Conservation (phyloP, 225 moss, liverwort and hornwort species). For the Marchantia polymorpha region DNA sequence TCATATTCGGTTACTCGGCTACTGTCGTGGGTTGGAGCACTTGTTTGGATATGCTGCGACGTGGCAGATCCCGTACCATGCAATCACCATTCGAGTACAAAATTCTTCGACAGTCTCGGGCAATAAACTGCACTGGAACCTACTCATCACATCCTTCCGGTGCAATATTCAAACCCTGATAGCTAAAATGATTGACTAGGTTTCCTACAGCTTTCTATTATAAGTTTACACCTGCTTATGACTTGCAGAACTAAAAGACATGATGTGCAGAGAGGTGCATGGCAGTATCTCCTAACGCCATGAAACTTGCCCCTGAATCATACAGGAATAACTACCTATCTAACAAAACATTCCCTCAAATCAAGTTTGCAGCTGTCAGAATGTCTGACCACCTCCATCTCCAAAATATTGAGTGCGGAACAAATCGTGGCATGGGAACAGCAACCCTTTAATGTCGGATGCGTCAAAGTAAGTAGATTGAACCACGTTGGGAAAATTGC, state of each 20-base stretch:
- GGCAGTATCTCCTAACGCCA: neutral
- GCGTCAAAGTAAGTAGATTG: neutral
- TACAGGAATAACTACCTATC: neutral
- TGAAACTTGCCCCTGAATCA: neutral
- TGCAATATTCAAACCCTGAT: neutral
- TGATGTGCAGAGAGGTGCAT: neutral
- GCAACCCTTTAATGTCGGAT: neutral
- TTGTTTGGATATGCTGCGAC: neutral
- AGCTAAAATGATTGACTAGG: neutral
- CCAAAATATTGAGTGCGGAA: neutral
- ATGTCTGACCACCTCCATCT: neutral
- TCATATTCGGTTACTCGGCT: too few relatives aligned
- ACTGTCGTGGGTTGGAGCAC: too few relatives aligned
- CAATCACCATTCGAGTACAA: neutral
- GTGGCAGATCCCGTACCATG: neutral
- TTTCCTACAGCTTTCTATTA: neutral
- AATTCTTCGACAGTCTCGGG: neutral
- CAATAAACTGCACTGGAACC: neutral
- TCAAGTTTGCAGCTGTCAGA: neutral
- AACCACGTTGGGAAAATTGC: constrained; percentile 9
- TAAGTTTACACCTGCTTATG: neutral
- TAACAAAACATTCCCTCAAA: neutral
- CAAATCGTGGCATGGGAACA: neutral
- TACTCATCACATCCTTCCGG: neutral
- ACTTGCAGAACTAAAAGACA: constrained; percentile 3